A percentile compares a stretch with the other conserved stretches of the same genome.
phyloP scores from a whole-genome alignment of 495 filamentous ascomycete genomes.

The Jackrogersella minutella region DNA sequence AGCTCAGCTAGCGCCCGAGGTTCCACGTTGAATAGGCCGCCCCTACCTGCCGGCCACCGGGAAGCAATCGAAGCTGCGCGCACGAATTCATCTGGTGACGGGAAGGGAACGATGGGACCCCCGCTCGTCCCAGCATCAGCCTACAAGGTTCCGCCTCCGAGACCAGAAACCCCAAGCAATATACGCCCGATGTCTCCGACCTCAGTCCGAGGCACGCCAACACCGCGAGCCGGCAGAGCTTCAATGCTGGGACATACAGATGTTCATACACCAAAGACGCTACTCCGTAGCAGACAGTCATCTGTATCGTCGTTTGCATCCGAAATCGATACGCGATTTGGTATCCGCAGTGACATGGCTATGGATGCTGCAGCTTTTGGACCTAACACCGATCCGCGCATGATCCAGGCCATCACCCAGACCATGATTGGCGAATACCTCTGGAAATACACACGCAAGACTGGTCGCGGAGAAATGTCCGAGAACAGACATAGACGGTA shows the following conservation, averaged over 20 bases:
- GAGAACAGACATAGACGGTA: constrained; percentile 89
- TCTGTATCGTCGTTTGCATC: constrained; percentile 96
- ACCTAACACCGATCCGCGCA: constrained; percentile 84
- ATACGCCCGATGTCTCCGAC: constrained; percentile 50
- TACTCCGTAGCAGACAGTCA: constrained; percentile 67
- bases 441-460: constrained; percentile 97
- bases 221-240: constrained; percentile 48
- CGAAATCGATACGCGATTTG: constrained; percentile 90
- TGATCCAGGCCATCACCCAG: constrained; percentile 99
- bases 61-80: constrained; percentile 83
- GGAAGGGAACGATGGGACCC: constrained; percentile 78
- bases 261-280: constrained; percentile 50
- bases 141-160: constrained; percentile 60
- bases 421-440: constrained; percentile 99
- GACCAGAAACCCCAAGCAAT: constrained; percentile 75
- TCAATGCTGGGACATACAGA: constrained; percentile 49
- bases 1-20: constrained; percentile 70
- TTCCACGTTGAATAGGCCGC: constrained; percentile 59
- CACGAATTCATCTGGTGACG: constrained; percentile 54
- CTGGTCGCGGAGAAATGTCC: constrained; percentile 85
- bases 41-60: constrained; percentile 82
- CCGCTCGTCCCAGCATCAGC: constrained; percentile 84
- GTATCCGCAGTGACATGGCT: constrained; percentile 67
- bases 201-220: constrained; percentile 49
- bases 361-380: constrained; percentile 67